Evolutionary conservation across 768 basidiomycete genomes (phyloP).

Genomic region (Boletus tomentosulus): DNA sequence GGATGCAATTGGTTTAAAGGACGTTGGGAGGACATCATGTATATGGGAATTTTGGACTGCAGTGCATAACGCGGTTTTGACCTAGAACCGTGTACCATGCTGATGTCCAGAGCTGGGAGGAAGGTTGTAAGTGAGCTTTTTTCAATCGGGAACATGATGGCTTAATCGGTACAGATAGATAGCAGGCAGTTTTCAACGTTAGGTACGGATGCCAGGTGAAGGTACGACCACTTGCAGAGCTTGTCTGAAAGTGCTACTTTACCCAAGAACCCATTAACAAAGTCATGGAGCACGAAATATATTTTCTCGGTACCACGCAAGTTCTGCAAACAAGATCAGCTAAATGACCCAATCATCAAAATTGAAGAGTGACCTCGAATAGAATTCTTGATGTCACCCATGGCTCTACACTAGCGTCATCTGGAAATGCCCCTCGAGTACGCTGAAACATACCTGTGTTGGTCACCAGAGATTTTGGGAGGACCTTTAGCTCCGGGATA

Average conservation of each 20-base stretch:
- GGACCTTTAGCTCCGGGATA: slow-evolving; percentile 39
- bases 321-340: slow-evolving; percentile 42
- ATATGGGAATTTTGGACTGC: too few relatives aligned
- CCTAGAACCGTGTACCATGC: not conserved
- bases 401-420: slow-evolving; percentile 47
- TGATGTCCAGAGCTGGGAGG: not conserved
- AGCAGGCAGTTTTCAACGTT: not conserved
- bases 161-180: not conserved
- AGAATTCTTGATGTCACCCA: slow-evolving; percentile 76
- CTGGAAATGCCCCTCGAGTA: not conserved
- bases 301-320: slow-evolving; percentile 74
- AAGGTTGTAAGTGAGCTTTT: not conserved
- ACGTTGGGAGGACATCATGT: too few relatives aligned
- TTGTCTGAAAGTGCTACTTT: too few relatives aligned
- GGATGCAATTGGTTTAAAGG: too few relatives aligned
- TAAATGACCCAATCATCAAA: not conserved
- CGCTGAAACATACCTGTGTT: slow-evolving; percentile 51
- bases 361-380: slow-evolving; percentile 52
- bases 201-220: too few relatives aligned
- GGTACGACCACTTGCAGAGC: not conserved
- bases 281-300: slow-evolving; percentile 49
- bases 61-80: not conserved
- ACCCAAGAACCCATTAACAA: too few relatives aligned
- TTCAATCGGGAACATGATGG: not conserved
- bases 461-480: slow-evolving; percentile 32